Evolutionary conservation across 1,284 basidiomycete species (phyloP), one percentile per base, ranked within the genome.

Genomic region (Austroboletus niveus): DNA sequence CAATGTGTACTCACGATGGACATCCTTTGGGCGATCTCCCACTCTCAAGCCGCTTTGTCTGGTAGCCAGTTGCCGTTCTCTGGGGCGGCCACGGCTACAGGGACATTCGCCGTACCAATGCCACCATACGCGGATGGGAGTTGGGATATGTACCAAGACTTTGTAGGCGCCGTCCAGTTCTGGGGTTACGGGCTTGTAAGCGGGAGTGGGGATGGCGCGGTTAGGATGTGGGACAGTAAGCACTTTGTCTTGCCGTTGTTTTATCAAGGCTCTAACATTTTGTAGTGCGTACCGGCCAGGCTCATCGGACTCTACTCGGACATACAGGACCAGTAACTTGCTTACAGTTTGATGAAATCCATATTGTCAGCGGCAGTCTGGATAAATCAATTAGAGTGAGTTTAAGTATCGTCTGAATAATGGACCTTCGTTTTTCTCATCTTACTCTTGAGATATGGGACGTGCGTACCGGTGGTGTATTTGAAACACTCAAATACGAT

Each of bases 1-100:
- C 96, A 99, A 76, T 98, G 96, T 69, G 88, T 99, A 46, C 87
- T 98, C 76, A 97, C 96, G 11, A 99, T 99, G 97, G 97, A 99
- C 72, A 97, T 99, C 55, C 83, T 99, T 17, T 99, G 97, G 97
- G 96, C 96, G 4, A 98, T 99, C 61, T 93, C 93, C 15, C 96
- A 99, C 72, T 87, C 94, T 2, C 80, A 87, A 9, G 71, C 78
- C n/a, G 68, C 77, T 2, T 64, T 68, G 11, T 61, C 80, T 57
- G 69, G 74, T 27, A 68, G 64, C 35, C 68, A 70, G 49, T 66
- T 75, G 53, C 71, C 75, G 31, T 83, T 88, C 66, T 70, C 81
- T 29, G 79, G 78, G 14, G 69, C 78, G 0, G 76, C 78, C 0
- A 78, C 82, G 0, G 80, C 82, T 7, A 77, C 85, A 11, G 83